Evolutionary conservation across 2,329 filamentous ascomycete genomes (phyloP), one percentile per base, ranked within the genome.

Genomic region (Alternaria arbusti): DNA sequence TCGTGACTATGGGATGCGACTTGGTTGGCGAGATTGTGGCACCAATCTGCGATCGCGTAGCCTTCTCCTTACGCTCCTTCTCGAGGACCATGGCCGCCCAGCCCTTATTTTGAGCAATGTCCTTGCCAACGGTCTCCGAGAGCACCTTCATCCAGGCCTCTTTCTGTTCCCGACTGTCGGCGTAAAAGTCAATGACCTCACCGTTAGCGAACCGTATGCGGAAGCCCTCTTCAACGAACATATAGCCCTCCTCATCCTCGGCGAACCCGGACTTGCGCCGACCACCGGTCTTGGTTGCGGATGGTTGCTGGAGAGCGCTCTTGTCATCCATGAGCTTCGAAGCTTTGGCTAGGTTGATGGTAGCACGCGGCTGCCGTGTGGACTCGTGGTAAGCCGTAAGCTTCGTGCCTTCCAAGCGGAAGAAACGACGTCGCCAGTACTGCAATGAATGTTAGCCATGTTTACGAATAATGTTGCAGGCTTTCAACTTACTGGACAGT

Each of bases 161-260:
- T 82, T 98, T 99, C 76, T 96, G 91, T 43, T 88, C 88, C 2
- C 90, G 88, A 30, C 89, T 94, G 80, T 98, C 95, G 75, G 95
- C 96, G 77, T 99, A 98, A 79, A 98, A 98, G 84, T 98, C 95
- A 77, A 99, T 99, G 67, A 97, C 90, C 82, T 99, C 96, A 65
- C 96, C 96, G 75, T 99, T 99, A 78, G 93, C 96, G 82, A 99
- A 99, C 61, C 95, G 93, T 78, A 99, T 97, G 44, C 96, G 93
- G 90, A 99, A 99, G 3, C 96, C 96, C 79, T 99, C 96, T 80
- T 99, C 96, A 57, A 99, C 95, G 79, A 99, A 99, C 92, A 97
- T 97, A 84, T 99, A 99, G 45, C 96, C 96, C 78, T 99, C 96
- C 82, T 99, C 96, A 70, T 99, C 96, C 80, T 98, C 96, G 2